Evolutionary conservation across 1,284 basidiomycete species (phyloP), one percentile per base, ranked within the genome.

Genomic region (Gymnopus androsaceus): DNA sequence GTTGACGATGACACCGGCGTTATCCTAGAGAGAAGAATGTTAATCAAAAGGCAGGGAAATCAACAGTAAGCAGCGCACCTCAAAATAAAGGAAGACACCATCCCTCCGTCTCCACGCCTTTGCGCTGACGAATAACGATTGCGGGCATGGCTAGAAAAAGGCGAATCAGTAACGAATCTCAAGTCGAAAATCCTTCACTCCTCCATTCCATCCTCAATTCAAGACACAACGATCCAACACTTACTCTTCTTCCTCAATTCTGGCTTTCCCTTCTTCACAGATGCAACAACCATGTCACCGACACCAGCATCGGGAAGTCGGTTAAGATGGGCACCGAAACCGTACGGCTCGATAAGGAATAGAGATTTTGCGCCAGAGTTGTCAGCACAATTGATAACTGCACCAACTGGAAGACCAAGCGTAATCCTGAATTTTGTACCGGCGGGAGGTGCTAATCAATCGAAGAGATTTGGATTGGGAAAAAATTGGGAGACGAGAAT

Each of bases 201-300:
- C 14, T 45, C 25, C 15, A 21, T 11, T 36, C 7, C n/a, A 48
- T 21, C 23, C 27, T 17, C 45, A 50, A 31, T n/a, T 9, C 25
- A 42, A n/a, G 56, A 21, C n/a, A 38, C 23, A 21, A 36, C 42
- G 37, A 48, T 2, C 15, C 7, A 54, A 52, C 27, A 68, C 92
- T 71, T 75, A 95, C 94, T 96, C 85, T 99, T 99, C 85, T 99
- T 99, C 77, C 96, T 88, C 72, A 99, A 80, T 79, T 99, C 96
- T 52, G 97, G 97, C 84, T 99, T 99, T 76, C 96, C 96, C 87
- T 99, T 99, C 88, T 99, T 99, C 72, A 99, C 97, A 59, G 92
- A 95, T 61, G 95, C 95, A 69, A 99, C 95, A 67, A 98, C 90
- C 95, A 98, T 98, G 78, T 97, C 95, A 68, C 96, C 96, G 61